Base-by-base conservation (phyloP, 192 early-diverging fungal genomes). In the Cetraspora pellucida region DNA sequence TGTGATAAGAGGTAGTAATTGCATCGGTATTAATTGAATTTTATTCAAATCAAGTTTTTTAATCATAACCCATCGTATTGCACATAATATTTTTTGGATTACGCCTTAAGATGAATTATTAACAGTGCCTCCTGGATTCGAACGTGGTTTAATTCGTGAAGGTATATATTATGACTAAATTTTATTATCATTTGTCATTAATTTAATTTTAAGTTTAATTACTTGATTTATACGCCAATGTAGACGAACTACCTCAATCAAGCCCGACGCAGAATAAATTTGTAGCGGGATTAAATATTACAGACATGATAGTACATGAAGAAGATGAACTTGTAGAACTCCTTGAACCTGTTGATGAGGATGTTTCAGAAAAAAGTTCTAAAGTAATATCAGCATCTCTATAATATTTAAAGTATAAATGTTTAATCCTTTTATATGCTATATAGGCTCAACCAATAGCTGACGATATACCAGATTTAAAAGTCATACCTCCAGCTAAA, bases 121-220 rank as follows among this genome's bases (percentile, higher is more conserved):
- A 70, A 85, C 86, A 1, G 81, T 86, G 37, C 85, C 93, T 49
- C 93, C 94, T 25, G 94, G 93, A 3, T 91, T 95, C 55, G 85
- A 86, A 0, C 83, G 91, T 49, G 93, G 94, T 0, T 54, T 93
- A 17, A 69, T 85, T 25, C 87, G 89, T 50, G 83, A 87, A 63
- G 74, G 63, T 76, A 46, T 5, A n/a, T 19, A n/a, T n/a, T n/a
- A 28, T 45, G 58, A 7, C 37, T 27, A 21, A 67, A 8, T 45
- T 69, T 28, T 66, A 21, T 44, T 66, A 16, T 45, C 31, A 45
- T 74, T 30, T n/a, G 21, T 55, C 74, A 19, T 81, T 80, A 21
- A 67, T 49, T 71, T 57, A 8, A 25, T 17, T n/a, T n/a, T 23
- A 28, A 25, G 17, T 27, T 31, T 67, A 19, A 61, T 61, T 31